A percentile compares a stretch with the other conserved stretches of the same genome.
Conservation (phyloP, 2,329 filamentous ascomycete species). For the Scedosporium minutisporum region DNA sequence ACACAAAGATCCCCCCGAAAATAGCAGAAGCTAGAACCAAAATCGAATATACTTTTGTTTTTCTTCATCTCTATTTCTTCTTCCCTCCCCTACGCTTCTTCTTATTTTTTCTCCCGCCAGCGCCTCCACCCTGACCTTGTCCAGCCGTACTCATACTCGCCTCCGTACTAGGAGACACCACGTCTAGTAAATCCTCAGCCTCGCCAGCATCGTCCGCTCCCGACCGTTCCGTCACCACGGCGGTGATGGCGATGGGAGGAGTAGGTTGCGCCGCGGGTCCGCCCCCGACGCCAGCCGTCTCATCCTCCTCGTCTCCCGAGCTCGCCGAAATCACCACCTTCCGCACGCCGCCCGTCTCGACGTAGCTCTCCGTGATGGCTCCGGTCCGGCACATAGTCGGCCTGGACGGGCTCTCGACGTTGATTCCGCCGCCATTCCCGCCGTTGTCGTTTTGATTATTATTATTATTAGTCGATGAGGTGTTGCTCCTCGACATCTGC, state of each 20-base stretch:
- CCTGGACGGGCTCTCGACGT: neutral
- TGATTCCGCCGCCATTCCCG: neutral
- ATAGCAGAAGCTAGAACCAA: too few relatives aligned
- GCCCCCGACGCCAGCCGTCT: neutral
- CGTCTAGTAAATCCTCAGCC: constrained; percentile 4
- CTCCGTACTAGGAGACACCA: neutral
- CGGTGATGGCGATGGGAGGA: neutral
- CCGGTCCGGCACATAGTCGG: constrained; percentile 26
- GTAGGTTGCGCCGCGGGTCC: neutral
- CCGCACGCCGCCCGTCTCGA: constrained; percentile 63
- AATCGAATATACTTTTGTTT: too few relatives aligned
- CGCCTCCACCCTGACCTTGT: neutral
- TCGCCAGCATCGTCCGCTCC: constrained; percentile 8
- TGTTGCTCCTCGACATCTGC: neutral
- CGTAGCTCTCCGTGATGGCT: constrained; percentile 69
- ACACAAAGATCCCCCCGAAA: too few relatives aligned
- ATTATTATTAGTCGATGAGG: neutral
- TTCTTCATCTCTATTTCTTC: constrained; percentile 2
- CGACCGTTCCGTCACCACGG: neutral
- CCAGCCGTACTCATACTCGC: neutral
- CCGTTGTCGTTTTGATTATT: too few relatives aligned
- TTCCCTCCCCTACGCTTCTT: constrained; percentile 6
- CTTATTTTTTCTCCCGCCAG: constrained; percentile 1
- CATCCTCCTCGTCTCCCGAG: constrained; percentile 20
- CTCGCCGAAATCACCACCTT: constrained; percentile 56